Base-by-base conservation (phyloP, 225 moss, liverwort and hornwort species). In the Polytrichum formosum region DNA sequence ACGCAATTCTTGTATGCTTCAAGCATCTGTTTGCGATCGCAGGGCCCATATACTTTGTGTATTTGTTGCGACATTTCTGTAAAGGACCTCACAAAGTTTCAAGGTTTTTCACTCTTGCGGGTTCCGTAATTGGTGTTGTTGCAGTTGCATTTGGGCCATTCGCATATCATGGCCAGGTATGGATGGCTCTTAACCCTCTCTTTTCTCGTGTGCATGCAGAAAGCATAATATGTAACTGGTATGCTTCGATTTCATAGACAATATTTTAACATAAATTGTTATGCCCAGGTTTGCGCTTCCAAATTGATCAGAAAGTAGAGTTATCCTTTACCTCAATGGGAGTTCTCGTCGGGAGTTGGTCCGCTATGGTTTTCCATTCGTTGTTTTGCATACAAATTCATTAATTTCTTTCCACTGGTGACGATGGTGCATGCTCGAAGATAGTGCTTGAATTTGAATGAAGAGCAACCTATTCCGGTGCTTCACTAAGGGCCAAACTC, bases 1-100 rank as follows among this genome's bases (percentile, higher is more conserved):
- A 85, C 68, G 82, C 94, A 2, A 73, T 83, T 25, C 91, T 98
- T 26, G 90, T 98, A 21, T 98, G 97, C 66, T 94, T 85, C 84
- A 98, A 98, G 78, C 97, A 98, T 70, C 78, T 98, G 1, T 98
- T 98, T 72, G 97, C 94, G 28, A 82, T 98, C 5, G 97, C 94
- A 10, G 97, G 97, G 6, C 97, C 94, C 6, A 29, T 98, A 20
- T 98, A 94, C 87, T 83, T 92, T 70, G 87, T 98, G 55, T 98
- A 94, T 64, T 81, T 98, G 76, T 86, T 98, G 18, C 87, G 91
- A 9, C 92, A 94, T 75, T 85, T 92, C 58, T 94, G 91, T 66
- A 85, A 78, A 71, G 82, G 92, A 60, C 37, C 83, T 2, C 53
- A 53, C 1, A 65, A 65, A 55, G 21, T 87, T 3, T 22, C 63